phyloP scores from a whole-genome alignment of 2,329 filamentous ascomycete species.

The Monilinia aucupariae region DNA sequence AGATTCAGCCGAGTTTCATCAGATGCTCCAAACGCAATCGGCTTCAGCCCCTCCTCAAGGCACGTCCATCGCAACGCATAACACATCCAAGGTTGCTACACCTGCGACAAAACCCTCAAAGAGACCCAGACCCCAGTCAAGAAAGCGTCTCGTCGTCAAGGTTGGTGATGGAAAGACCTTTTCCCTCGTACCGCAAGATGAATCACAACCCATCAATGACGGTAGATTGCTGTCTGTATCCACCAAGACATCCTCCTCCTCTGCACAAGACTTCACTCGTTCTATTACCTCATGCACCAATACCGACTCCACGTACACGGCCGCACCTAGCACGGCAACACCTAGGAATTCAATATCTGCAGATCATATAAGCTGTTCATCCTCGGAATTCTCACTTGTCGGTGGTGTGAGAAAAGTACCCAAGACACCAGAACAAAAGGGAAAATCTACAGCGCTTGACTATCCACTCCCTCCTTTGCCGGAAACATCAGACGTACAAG shows the following conservation, averaged over 20 bases:
- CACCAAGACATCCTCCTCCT: slow-evolving; percentile 29
- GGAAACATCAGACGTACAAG: slow-evolving; percentile 25
- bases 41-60: slow-evolving; percentile 22
- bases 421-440: slow-evolving; percentile 35
- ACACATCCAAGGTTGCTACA: slow-evolving; percentile 23
- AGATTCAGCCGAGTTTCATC: slow-evolving; percentile 31
- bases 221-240: slow-evolving; percentile 19
- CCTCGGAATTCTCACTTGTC: slow-evolving; percentile 34
- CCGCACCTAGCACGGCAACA: slow-evolving; percentile 26
- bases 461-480: slow-evolving; percentile 29
- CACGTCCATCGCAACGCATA: slow-evolving; percentile 28
- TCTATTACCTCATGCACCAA: slow-evolving; percentile 31
- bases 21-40: slow-evolving; percentile 23
- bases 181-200: slow-evolving; percentile 30
- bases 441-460: slow-evolving; percentile 24
- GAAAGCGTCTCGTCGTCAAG: slow-evolving; percentile 31
- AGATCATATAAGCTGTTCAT: slow-evolving; percentile 33
- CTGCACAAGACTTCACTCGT: slow-evolving; percentile 27
- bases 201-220: slow-evolving; percentile 24
- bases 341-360: slow-evolving; percentile 28
- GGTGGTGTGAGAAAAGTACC: slow-evolving; percentile 36
- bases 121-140: slow-evolving; percentile 27
- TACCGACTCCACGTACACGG: slow-evolving; percentile 21
- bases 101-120: slow-evolving; percentile 31
- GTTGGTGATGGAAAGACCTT: slow-evolving; percentile 33